Base-by-base conservation (phyloP, 305 asterid genomes). In the Andrographis paniculata region DNA sequence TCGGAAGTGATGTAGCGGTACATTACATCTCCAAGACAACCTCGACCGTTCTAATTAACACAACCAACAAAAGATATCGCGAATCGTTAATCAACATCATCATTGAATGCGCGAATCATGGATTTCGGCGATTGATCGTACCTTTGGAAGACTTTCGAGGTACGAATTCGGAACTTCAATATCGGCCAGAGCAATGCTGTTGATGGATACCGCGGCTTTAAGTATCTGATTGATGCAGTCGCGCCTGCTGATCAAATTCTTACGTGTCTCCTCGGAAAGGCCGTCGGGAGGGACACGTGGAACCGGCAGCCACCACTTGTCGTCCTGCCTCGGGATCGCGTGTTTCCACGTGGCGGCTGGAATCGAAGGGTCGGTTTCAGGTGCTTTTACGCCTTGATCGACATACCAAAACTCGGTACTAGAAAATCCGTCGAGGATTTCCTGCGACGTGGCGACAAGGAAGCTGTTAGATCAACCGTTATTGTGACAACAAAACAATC, bases 301-400 rank as follows among this genome's bases (percentile, higher is more conserved):
- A 48, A 89, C 93, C 11, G 98, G 98, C 62, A 89, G 67, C 98
- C 98, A 89, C 98, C 98, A 89, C 63, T 89, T 89, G 42, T 82
- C 96, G 56, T 82, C 78, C 65, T 86, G 89, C 1, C 95, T 65
- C 52, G 72, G 93, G 48, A 60, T 43, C 30, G 75, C 56, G 12
- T 4, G 8, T 61, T 80, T 82, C 31, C 69, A 76, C n/a, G n/a
- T n/a, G n/a, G n/a, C n/a, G n/a, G n/a, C 27, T 63, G 71, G 15
- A 92, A 75, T 18, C 63, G 92, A 81, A 52, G 82, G 92, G 65
- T 74, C 87, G 12, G 62, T 66, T 63, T 82, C 98, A 10, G 80
- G 73, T 14, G 93, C 69, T 42, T 68, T 51, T 37, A 72, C 68
- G 20, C 92, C 96, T 60, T 89, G 80, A 72, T 89, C 98, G 42